Evolutionary conservation across 176 grass and related monocot genomes (phyloP), one percentile per base, ranked within the genome.

Genomic region (Carex cristatella): DNA sequence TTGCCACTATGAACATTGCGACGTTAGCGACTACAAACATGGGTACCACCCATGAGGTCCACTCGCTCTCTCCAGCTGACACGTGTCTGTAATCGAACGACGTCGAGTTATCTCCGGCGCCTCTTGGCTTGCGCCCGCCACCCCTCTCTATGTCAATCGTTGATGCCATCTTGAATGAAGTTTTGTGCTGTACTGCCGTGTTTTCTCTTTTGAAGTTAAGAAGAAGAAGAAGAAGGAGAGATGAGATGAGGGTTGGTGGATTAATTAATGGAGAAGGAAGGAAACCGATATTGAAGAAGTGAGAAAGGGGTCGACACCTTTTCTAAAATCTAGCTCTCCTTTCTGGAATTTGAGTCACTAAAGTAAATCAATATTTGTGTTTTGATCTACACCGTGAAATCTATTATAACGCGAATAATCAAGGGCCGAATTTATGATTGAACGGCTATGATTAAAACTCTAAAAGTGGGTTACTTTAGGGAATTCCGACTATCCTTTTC

Each of bases 31-130:
- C 86, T 19, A 92, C 91, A 61, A 93, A 56, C 82, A 87, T 55
- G 42, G 91, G 96, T 33, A 98, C 93, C 57, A 92, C 38, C 93
- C 93, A 95, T 60, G 96, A 88, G 59, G 87, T 94, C 93, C 93
- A 95, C 76, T 95, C 93, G 80, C 93, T 81, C 85, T 90, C 85
- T 72, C 62, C 44, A 53, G 71, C 84, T 12, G 88, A 53, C 68
- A 86, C 86, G 65, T 79, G 85, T 81, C 69, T 85, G 76, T 23
- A 87, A 31, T 63, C 54, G 49, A 51, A 19, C 82, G 73, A 84
- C 76, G 84, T 55, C 31, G 37, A 23, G 19, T 49, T n/a, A 18
- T 10, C 51, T 10, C 32, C 86, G 81, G 82, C 86, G 66, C 87
- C 83, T 38, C 84, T 53, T 51, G 42, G 40, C 28, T 65, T 32